A percentile compares a stretch with the other conserved stretches of the same genome.
These are phyloP conservation scores for Candida golubevii DNA, from an alignment of 805 yeast species.

Conservation along the genomic window DNA sequence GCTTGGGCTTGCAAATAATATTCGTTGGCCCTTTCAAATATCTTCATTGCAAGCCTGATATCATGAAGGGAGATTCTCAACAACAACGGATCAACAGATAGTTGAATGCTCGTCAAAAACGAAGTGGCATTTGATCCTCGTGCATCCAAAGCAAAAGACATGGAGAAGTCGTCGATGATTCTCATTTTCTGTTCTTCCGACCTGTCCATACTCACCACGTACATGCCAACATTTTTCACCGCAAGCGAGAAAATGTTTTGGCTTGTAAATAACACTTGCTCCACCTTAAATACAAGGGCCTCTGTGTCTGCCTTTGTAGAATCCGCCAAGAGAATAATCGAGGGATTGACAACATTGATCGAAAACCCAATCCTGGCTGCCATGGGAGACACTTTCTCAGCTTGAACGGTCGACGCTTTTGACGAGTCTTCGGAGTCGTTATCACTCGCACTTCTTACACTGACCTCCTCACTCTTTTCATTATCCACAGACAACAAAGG, in stretches of 20 bases:
- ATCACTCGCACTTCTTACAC: not conserved
- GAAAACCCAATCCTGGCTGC: constrained; percentile 44
- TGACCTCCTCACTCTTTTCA: constrained; percentile 15
- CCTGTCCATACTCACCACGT: constrained; percentile 68
- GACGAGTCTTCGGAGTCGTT: not conserved
- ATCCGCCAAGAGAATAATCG: constrained; percentile 76
- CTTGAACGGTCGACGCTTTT: not conserved
- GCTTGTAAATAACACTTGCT: constrained; percentile 66
- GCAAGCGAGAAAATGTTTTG: constrained; percentile 64
- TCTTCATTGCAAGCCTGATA: constrained; percentile 70
- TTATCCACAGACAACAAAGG: constrained; percentile 8
- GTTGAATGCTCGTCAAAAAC: constrained; percentile 58
- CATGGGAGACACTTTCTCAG: not conserved
- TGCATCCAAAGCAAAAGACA: constrained; percentile 68
- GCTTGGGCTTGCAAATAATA: constrained; percentile 33
- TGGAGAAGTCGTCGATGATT: constrained; percentile 83
- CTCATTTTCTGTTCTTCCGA: constrained; percentile 61
- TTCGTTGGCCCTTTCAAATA: constrained; percentile 67
- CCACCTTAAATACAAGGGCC: constrained; percentile 86
- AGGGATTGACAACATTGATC: constrained; percentile 69
- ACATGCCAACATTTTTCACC: constrained; percentile 81
- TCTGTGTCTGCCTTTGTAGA: constrained; percentile 67
- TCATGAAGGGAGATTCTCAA: constrained; percentile 84
- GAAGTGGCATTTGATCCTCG: constrained; percentile 59
- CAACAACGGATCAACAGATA: constrained; percentile 74